Conservation (phyloP, 768 basidiomycete species). For the Phaffia tasmanica region DNA sequence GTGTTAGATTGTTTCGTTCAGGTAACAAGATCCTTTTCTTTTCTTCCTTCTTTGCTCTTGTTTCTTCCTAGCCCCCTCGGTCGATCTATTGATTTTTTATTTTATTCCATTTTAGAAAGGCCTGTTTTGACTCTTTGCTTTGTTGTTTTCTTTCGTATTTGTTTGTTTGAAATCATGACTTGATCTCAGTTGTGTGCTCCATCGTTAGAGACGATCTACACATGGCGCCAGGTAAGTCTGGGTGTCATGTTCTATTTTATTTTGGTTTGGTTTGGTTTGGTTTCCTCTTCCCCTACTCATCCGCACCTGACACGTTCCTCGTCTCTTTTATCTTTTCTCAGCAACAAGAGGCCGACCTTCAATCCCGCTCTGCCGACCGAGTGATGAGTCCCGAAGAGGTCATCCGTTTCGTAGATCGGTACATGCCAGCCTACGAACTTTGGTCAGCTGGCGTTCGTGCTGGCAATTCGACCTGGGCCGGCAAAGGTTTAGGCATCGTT, state of each 20-base stretch:
- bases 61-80: neutral
- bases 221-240: too few species aligned
- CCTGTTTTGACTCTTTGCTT: neutral
- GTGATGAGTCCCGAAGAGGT: constrained; percentile 81
- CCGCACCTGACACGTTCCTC: neutral
- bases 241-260: too few species aligned
- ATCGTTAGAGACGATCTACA: too few species aligned
- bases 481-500: constrained; percentile 46
- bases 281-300: too few species aligned
- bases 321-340: neutral
- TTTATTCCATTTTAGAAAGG: too few species aligned
- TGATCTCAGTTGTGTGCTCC: too few species aligned
- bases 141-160: too few species aligned
- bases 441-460: constrained; percentile 52
- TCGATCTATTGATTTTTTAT: too few species aligned
- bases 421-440: constrained; percentile 87
- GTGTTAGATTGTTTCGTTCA: too few species aligned
- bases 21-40: neutral
- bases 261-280: too few species aligned
- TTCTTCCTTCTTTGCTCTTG: neutral
- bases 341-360: constrained; percentile 9
- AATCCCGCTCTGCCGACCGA: neutral
- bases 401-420: constrained; percentile 67
- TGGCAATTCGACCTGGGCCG: constrained; percentile 42
- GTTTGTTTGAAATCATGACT: too few species aligned